Base-by-base conservation (phyloP, 176 grass and related monocot species). In the Eragrostis nindensis region DNA sequence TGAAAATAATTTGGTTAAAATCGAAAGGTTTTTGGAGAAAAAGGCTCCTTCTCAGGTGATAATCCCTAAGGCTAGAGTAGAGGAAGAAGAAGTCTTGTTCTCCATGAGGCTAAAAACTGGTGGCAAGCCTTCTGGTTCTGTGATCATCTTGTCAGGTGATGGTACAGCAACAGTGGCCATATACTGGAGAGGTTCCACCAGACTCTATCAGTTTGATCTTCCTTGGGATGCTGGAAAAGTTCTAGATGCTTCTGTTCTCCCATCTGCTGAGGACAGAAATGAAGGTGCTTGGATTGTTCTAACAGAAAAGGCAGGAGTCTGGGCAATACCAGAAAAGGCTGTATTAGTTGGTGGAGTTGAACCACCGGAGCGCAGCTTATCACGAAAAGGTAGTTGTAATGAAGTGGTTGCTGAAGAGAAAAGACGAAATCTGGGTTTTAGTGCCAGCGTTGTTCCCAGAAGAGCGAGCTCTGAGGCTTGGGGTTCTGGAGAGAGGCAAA, bases 271-370 rank as follows among this genome's bases (percentile, higher is more conserved):
- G 4, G 92, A 95, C 30, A 93, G 72, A 62, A 82, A 98, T 77
- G 92, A 94, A 86, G 96, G 96, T 85, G 90, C 96, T 66, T 98
- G 96, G 96, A 84, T 98, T 81, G 92, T 98, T 71, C 84, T 98
- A 48, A 98, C 96, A 77, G 92, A 98, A 72, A 98, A 89, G 64
- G 96, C 92, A 84, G 96, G 96, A 73, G 46, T 93, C 82, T 98
- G 96, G 92, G 90, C 88, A 65, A 93, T 98, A 79, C 96, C 92
- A 86, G 96, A 98, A 89, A 98, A 98, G 29, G 92, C 96, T 85
- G 88, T 98, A 79, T 87, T 95, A 87, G 87, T 95, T 88, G 96
- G 96, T 89, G 96, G 92, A 32, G 96, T 98, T 84, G 88, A 98
- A 54, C 96, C 96, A 46, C 96, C 96, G 49, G 96, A 98, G 26